Evolutionary conservation across 2,329 filamentous ascomycete genomes (phyloP).

Genomic region (Akanthomyces muscarius): DNA sequence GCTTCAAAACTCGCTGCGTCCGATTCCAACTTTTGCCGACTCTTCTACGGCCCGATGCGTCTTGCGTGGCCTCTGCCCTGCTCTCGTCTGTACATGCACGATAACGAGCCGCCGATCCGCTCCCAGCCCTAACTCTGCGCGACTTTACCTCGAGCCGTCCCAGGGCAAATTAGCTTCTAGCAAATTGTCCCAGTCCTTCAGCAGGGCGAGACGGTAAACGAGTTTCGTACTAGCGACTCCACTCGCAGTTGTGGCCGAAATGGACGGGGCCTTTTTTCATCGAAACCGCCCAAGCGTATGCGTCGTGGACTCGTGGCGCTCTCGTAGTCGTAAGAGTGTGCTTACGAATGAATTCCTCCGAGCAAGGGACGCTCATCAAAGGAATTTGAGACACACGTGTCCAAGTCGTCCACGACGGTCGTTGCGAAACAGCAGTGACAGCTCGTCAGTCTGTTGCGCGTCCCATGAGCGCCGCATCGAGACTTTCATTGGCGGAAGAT

Average conservation of each 20-base stretch:
- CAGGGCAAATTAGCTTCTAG: constrained; percentile 1
- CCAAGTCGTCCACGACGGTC: background rate
- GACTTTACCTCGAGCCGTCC: background rate
- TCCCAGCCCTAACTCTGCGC: constrained; percentile 13
- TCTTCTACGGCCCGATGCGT: background rate
- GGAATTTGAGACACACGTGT: constrained; percentile 3
- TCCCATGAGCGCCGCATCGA: background rate
- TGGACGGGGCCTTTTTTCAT: background rate
- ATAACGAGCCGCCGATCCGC: constrained; percentile 9
- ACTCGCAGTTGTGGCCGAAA: constrained; percentile 13
- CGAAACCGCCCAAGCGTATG: background rate
- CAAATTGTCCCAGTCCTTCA: background rate
- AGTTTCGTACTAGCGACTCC: constrained; percentile 6
- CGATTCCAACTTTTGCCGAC: constrained; percentile 5
- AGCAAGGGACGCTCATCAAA: background rate
- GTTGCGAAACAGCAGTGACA: background rate
- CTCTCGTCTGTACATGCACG: background rate
- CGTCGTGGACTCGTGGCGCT: background rate
- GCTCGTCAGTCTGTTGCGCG: constrained; percentile 9
- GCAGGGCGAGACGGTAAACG: constrained; percentile 5
- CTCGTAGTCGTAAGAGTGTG: background rate
- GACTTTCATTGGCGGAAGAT: background rate
- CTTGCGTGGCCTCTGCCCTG: background rate
- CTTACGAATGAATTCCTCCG: background rate
- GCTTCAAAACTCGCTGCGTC: background rate